Percentiles rank a stretch among this genome's conserved stretches.
phyloP scores from a whole-genome alignment of 2,329 filamentous ascomycete species.

The Aureobasidium sp. region DNA sequence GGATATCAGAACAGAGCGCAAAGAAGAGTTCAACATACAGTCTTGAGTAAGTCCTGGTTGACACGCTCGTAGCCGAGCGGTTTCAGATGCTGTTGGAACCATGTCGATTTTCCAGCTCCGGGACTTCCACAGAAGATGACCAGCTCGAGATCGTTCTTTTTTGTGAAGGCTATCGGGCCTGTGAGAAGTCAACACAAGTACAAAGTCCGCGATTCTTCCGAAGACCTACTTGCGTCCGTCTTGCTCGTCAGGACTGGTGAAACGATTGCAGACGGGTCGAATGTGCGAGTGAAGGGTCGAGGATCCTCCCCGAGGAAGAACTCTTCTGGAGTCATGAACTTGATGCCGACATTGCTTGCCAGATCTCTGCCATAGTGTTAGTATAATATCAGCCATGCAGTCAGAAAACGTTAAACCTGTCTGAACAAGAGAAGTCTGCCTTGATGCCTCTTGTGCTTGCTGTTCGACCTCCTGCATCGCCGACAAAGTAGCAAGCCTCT shows the following conservation, averaged over 20 bases:
- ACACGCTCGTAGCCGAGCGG: conserved; percentile 73
- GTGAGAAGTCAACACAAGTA: conserved; percentile 14
- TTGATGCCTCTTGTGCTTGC: conserved; percentile 30
- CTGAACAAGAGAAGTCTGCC: conserved; percentile 52
- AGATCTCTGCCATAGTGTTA: conserved; percentile 54
- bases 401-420: conserved; percentile 38
- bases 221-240: conserved; percentile 28
- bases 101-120: conserved; percentile 84
- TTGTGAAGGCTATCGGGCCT: conserved; percentile 39
- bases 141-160: conserved; percentile 60
- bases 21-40: conserved; percentile 33
- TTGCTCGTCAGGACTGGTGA: conserved; percentile 18
- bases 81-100: conserved; percentile 70
- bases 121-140: conserved; percentile 84
- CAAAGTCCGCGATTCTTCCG: not conserved
- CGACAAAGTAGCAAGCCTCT: conserved; percentile 70
- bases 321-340: conserved; percentile 82
- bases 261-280: conserved; percentile 58
- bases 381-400: not conserved
- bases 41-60: conserved; percentile 85
- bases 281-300: conserved; percentile 57
- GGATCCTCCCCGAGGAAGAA: conserved; percentile 67
- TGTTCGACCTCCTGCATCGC: conserved; percentile 63
- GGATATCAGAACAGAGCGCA: too few species aligned
- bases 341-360: conserved; percentile 72